Percentiles rank a stretch among this genome's conserved stretches.
These are phyloP conservation scores for Chrysanthemum seticuspe DNA, from an alignment of 129 eudicot species.

Conservation along the genomic window DNA sequence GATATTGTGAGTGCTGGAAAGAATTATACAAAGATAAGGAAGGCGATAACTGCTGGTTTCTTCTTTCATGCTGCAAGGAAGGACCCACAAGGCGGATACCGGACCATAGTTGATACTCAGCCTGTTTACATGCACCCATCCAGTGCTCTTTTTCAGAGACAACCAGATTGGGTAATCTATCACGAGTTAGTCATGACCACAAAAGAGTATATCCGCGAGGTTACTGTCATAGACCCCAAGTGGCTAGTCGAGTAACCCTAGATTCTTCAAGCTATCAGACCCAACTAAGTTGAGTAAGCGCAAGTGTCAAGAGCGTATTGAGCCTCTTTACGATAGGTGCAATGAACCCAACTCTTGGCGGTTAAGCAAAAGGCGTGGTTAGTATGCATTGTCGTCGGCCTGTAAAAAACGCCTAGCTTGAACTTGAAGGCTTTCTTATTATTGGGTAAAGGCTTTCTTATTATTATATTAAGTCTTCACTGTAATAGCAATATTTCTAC, in stretches of 20 bases:
- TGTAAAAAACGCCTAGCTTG: too few species aligned
- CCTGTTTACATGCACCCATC: slow-evolving; percentile 80
- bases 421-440: too few species aligned
- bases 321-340: too few species aligned
- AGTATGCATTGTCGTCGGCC: too few species aligned
- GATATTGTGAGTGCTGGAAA: too few species aligned
- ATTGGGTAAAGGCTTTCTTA: too few species aligned
- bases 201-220: slow-evolving; percentile 88
- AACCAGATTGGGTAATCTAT: slow-evolving; percentile 86
- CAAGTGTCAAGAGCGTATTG: too few species aligned
- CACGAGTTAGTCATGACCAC: slow-evolving; percentile 87
- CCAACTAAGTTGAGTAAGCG: background rate
- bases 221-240: slow-evolving; percentile 41
- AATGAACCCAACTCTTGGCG: too few species aligned
- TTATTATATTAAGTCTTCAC: too few species aligned
- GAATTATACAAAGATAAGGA: slow-evolving; percentile 18
- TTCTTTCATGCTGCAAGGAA: slow-evolving; percentile 79
- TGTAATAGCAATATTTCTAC: too few species aligned
- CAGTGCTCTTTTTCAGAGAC: slow-evolving; percentile 65
- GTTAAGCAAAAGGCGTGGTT: too few species aligned
- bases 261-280: slow-evolving; percentile 79
- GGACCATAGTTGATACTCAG: slow-evolving; percentile 47
- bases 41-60: slow-evolving; percentile 21
- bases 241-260: slow-evolving; percentile 60
- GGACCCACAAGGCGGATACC: slow-evolving; percentile 60